Conservation (phyloP, 768 basidiomycete species). For the Lactarius trivialis region DNA sequence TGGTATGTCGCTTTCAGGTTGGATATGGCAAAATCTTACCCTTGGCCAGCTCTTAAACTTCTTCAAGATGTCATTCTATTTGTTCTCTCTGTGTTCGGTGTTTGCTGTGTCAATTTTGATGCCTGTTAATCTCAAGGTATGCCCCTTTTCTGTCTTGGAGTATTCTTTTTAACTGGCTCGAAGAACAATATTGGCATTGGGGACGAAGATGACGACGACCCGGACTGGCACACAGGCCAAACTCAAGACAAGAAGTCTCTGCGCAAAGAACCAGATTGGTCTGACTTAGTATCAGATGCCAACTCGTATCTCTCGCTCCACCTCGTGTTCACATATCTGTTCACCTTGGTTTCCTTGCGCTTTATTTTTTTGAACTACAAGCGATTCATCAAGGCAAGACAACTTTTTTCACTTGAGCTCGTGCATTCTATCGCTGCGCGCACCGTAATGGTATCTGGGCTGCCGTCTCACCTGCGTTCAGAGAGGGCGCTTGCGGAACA, state of each 20-base stretch:
- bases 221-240: conserved; percentile 21
- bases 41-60: conserved; percentile 77
- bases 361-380: conserved; percentile 87
- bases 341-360: conserved; percentile 79
- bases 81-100: conserved; percentile 82
- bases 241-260: conserved; percentile 29
- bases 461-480: conserved; percentile 79
- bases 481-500: conserved; percentile 87
- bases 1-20: conserved; percentile 48
- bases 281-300: conserved; percentile 85
- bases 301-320: conserved; percentile 86
- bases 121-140: conserved; percentile 89
- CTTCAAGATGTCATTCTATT: conserved; percentile 89
- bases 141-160: conserved; percentile 21
- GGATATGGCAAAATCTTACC: background rate
- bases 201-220: conserved; percentile 39
- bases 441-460: conserved; percentile 79
- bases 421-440: conserved; percentile 93
- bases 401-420: conserved; percentile 89
- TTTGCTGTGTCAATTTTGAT: conserved; percentile 83
- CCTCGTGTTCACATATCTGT: conserved; percentile 89
- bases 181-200: conserved; percentile 75
- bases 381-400: conserved; percentile 82
- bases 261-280: conserved; percentile 47
- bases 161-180: conserved; percentile 40